Evolutionary conservation across 768 basidiomycete genomes (phyloP), one percentile per base, ranked within the genome.

Genomic region (Lyophyllum shimeji): DNA sequence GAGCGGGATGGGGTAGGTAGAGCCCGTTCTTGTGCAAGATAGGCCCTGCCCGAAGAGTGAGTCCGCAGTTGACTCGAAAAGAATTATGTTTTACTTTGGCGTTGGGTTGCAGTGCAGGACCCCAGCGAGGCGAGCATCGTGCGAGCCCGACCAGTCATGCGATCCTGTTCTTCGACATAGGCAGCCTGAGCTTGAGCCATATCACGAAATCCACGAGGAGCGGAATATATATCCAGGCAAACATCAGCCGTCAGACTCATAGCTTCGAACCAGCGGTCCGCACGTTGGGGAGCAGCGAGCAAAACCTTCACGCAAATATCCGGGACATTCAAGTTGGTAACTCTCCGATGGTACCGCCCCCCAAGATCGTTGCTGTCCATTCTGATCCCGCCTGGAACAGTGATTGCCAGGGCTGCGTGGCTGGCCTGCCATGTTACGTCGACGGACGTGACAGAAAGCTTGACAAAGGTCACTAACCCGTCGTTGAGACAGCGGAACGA

Each of bases 381-480:
- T 25, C 73, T 74, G 25, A 95, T 55, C 3, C 93, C 93, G 7
- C 70, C 59, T 0, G 86, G 79, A 0, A 92, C 58, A 1, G 74
- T 66, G 15, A 90, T 49, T 23, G 85, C 74, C 11, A 88, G 29
- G 0, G 85, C 85, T 20, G 83, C 79, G 27, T 71, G 68, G 3
- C 76, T 79, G 7, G 79, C 78, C 55, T 73, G 73, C 75, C 87
- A 84, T 3, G 81, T 80, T 7, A 80, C 60, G 51, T 91, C 82
- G 20, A 89, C 48, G 2, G 76, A 65, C 40, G 74, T 77, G 27
- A 93, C 29, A 0, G 79, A 71, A 20, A 95, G 65, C 57, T 90
- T 93, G 63, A 94, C 69, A 64, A 96, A 93, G 0, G 95, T 97
- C 31, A 93, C 95, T 96, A 52, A 20, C 42, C 33, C 17, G 62